phyloP scores from a whole-genome alignment of 257 asterid genomes.

The Solanum pennellii region DNA sequence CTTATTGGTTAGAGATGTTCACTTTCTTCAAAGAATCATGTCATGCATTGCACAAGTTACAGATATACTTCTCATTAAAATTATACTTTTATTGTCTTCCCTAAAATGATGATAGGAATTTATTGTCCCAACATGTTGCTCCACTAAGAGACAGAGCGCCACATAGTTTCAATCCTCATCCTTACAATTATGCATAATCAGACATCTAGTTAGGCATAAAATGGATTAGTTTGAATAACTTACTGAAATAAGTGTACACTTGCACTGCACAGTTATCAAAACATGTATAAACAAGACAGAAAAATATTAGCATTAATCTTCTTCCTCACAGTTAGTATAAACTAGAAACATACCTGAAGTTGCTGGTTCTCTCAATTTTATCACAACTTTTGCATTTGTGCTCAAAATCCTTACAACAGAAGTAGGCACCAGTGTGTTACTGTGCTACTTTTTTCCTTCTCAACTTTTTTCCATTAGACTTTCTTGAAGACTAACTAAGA shows the following conservation, averaged over 20 bases:
- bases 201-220: background rate
- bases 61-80: background rate
- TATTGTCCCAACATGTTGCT: background rate
- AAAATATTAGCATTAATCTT: background rate
- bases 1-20: background rate
- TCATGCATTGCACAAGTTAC: background rate
- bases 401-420: background rate
- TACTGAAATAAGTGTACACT: background rate
- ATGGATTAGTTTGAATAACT: background rate
- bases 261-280: background rate
- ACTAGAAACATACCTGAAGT: background rate
- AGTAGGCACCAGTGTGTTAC: background rate
- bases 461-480: background rate
- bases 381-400: background rate
- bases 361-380: background rate
- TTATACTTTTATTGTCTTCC: background rate
- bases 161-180: background rate
- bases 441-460: background rate
- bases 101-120: background rate
- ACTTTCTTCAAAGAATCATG: background rate
- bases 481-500: background rate
- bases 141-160: background rate
- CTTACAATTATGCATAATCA: background rate
- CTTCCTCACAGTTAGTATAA: background rate
- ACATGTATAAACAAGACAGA: background rate